Evolutionary conservation across 345 rosid genomes (phyloP), one percentile per base, ranked within the genome.

Genomic region (Acer saccharum): DNA sequence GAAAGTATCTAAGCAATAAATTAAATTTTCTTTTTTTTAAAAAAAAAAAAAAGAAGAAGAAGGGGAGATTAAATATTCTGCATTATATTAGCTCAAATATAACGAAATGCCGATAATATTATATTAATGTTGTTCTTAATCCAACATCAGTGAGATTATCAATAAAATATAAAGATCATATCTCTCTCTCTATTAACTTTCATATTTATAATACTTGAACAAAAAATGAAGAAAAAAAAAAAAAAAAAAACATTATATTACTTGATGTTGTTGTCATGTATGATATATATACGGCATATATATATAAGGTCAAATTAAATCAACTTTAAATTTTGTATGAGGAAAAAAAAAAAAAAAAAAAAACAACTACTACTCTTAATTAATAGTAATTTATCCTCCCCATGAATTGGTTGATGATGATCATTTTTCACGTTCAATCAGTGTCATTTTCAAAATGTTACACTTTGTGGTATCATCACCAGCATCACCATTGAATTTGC

Each of bases 381-480:
- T 50, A 54, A 16, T 16, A 16, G 58, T 4, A 54, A 54, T 16
- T 54, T 46, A 9, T 10, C n/a, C 58, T 54, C 7, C n/a, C 0
- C 20, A 54, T 16, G 17, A 54, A 54, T 54, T 54, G 58, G n/a
- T 16, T 54, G 58, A 54, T 35, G 39, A 35, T 54, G 29, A 60
- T 60, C 27, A 21, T 8, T 60, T 60, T 60, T 60, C 65, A n/a
- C 4, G 29, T n/a, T 60, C 65, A 20, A 20, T 35, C 21, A n/a
- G n/a, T 35, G 75, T 55, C 65, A 39, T 71, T 71, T 20, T 71
- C 65, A 1, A n/a, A 17, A 52, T 72, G 66, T 58, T 72, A 16
- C 52, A 27, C 66, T 72, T 35, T 72, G 63, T 44, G 46, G 52
- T 58, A 72, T 72, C 75, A 72, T 57, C n/a, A 10, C 32, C 17